Base-by-base conservation (phyloP, 306 rosid genomes). In the Bauhinia variegata region DNA sequence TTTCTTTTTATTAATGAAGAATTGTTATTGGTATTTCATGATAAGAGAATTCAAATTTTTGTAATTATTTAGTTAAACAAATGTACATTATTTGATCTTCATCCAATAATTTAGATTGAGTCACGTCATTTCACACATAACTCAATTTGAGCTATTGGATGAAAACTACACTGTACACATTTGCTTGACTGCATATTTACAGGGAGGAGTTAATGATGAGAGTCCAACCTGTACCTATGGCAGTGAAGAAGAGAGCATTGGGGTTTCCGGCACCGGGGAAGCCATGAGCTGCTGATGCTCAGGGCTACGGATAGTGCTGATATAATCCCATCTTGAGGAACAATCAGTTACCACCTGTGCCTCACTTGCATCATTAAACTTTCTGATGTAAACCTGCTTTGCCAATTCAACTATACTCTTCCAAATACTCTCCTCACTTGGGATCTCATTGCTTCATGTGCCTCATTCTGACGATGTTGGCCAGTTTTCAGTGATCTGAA, bases 161-260 rank as follows among this genome's bases (percentile, higher is more conserved):
- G n/a, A n/a, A n/a, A n/a, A n/a, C n/a, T n/a, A n/a, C n/a, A n/a
- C n/a, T n/a, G n/a, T n/a, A n/a, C n/a, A n/a, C n/a, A n/a, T n/a
- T n/a, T n/a, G n/a, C n/a, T n/a, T n/a, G n/a, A n/a, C n/a, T n/a
- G n/a, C n/a, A n/a, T n/a, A n/a, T n/a, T n/a, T n/a, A n/a, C n/a
- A n/a, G n/a, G n/a, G n/a, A n/a, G n/a, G n/a, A n/a, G n/a, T n/a
- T n/a, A n/a, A n/a, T n/a, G n/a, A n/a, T n/a, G n/a, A n/a, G n/a
- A 10, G 44, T 30, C 19, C 58, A 30, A 63, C 34, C 57, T 11
- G 59, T 12, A 49, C 4, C 9, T 11, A 34, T 54, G 71, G 30
- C 37, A 70, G 73, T 33, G 81, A 69, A 8, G 79, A 59, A 38
- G 68, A 19, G 12, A 68, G 12, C 8, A 52, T 54, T 58, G 69